Percentiles rank a stretch among this genome's conserved stretches.
Evolutionary conservation across 495 filamentous ascomycete species (phyloP).

Genomic region (Cetradonia linearis): DNA sequence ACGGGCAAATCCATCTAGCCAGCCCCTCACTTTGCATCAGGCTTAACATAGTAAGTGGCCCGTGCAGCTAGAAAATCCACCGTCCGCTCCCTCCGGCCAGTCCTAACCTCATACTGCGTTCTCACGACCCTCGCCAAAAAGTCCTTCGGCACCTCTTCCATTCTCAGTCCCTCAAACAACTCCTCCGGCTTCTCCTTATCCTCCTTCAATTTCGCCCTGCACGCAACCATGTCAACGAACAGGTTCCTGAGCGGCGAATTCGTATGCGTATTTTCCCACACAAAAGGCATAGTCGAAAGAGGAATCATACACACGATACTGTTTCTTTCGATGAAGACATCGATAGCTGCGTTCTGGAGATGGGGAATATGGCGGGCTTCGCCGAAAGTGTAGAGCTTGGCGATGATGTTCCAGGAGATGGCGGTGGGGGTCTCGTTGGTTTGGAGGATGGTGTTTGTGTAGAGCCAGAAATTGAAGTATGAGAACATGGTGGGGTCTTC

Average conservation of each 20-base stretch:
- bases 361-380: neutral
- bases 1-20: too few relatives aligned
- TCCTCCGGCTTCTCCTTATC: too few relatives aligned
- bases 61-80: neutral
- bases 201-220: too few relatives aligned
- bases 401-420: neutral
- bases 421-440: neutral
- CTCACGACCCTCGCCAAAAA: neutral
- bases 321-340: neutral
- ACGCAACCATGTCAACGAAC: neutral
- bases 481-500: neutral
- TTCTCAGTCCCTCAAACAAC: neutral
- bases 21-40: too few relatives aligned
- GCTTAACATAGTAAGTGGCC: constrained; percentile 1
- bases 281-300: neutral
- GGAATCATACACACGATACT: neutral
- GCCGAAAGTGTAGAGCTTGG: neutral
- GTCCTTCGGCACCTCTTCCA: neutral
- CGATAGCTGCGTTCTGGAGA: constrained; percentile 4
- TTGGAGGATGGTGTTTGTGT: neutral
- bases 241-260: constrained; percentile 1
- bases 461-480: neutral
- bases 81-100: neutral
- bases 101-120: neutral
- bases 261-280: neutral